These are phyloP conservation scores for Cutaneotrichosporon cyanovorans DNA, from an alignment of 1,284 basidiomycete species.

Conservation along the genomic window DNA sequence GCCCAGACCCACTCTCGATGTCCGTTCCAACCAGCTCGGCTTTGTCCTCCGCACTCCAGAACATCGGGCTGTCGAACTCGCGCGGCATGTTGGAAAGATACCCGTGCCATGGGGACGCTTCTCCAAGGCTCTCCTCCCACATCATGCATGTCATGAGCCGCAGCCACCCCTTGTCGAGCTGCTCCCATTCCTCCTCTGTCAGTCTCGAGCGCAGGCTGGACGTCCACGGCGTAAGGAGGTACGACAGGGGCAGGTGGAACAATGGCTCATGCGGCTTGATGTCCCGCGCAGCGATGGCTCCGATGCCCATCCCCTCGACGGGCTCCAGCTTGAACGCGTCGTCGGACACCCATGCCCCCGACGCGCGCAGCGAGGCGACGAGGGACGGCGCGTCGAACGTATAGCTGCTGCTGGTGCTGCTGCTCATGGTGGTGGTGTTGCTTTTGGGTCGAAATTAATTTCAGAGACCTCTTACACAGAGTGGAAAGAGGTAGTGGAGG, in stretches of 20 bases:
- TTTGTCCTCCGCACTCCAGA: slow-evolving; percentile 66
- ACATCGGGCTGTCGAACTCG: slow-evolving; percentile 86
- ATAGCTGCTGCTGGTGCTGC: too few species aligned
- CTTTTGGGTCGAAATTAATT: too few species aligned
- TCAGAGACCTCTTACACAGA: too few species aligned
- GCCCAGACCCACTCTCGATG: slow-evolving; percentile 59
- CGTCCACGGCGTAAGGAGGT: slow-evolving; percentile 73
- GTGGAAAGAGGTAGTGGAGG: too few species aligned
- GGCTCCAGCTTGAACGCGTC: slow-evolving; percentile 23
- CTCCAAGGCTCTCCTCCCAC: slow-evolving; percentile 69
- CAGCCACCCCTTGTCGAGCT: slow-evolving; percentile 68
- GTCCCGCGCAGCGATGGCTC: slow-evolving; percentile 34
- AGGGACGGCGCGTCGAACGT: slow-evolving; percentile 17
- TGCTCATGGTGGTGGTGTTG: too few species aligned
- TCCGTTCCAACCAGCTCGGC: slow-evolving; percentile 73
- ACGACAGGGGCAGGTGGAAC: slow-evolving; percentile 71
- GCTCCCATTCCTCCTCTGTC: slow-evolving; percentile 56
- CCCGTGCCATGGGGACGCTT: slow-evolving; percentile 57
- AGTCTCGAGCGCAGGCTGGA: slow-evolving; percentile 49
- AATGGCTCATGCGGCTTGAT: slow-evolving; percentile 52
- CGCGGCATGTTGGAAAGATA: slow-evolving; percentile 57
- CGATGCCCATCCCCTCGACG: slow-evolving; percentile 39
- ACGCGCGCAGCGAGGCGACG: slow-evolving; percentile 22
- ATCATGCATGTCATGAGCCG: slow-evolving; percentile 89
- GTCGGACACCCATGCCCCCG: slow-evolving; percentile 35